Evolutionary conservation across 208 protist species (phyloP).

Genomic region (Polymyxa betae): DNA sequence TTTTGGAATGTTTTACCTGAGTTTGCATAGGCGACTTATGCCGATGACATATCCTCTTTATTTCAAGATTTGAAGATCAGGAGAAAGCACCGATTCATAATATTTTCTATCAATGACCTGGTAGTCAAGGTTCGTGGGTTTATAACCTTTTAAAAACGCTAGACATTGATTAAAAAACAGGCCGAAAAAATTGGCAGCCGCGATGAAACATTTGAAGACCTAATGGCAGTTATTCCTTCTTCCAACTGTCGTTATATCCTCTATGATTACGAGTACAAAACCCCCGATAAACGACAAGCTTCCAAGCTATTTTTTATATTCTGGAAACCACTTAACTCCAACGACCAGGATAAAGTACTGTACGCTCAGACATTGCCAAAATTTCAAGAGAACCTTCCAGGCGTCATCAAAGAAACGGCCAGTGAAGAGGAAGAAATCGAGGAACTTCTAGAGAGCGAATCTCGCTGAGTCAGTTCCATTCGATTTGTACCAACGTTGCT

Average conservation of each 20-base stretch:
- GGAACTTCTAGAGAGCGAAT: background rate
- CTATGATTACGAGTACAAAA: constrained; percentile 30
- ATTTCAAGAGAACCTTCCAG: background rate
- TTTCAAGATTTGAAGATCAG: background rate
- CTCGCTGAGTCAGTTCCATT: background rate
- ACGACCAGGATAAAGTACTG: background rate
- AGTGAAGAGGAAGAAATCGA: constrained; percentile 3
- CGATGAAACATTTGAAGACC: background rate
- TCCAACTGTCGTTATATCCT: background rate
- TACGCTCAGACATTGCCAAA: background rate
- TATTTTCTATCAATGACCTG: background rate
- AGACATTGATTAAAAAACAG: background rate
- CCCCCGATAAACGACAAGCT: background rate
- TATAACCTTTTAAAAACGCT: background rate
- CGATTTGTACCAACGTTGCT: no score
- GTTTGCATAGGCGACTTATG: background rate
- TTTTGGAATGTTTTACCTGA: no score
- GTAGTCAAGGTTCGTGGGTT: background rate
- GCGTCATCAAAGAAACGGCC: background rate
- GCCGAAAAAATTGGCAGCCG: background rate
- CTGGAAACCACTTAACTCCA: background rate
- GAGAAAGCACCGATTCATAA: background rate
- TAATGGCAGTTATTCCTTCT: background rate
- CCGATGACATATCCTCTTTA: background rate
- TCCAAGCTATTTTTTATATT: background rate